These are phyloP conservation scores for Carex parvula DNA, from an alignment of 176 grass and related monocot species.

Conservation along the genomic window DNA sequence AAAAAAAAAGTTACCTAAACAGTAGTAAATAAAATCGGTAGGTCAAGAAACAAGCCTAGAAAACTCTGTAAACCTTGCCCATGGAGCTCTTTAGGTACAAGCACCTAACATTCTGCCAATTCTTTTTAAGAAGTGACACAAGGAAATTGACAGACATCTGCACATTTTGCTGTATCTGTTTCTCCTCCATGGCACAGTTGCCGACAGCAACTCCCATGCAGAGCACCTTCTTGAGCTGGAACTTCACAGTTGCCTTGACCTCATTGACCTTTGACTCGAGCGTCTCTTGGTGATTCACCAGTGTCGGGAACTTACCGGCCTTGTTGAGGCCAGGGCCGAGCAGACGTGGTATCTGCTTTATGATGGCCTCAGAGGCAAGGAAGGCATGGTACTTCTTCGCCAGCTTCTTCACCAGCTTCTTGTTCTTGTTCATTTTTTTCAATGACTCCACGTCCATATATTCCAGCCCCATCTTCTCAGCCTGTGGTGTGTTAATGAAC, in stretches of 20 bases:
- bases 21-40: background rate
- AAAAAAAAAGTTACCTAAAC: background rate
- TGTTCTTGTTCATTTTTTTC: constrained; percentile 96
- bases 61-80: constrained; percentile 54
- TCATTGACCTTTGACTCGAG: constrained; percentile 83
- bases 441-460: constrained; percentile 80
- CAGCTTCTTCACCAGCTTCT: constrained; percentile 84
- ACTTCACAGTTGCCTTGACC: constrained; percentile 76
- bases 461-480: constrained; percentile 58
- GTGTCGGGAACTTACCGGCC: constrained; percentile 73
- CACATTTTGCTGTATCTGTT: constrained; percentile 79
- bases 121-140: constrained; percentile 78
- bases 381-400: constrained; percentile 89
- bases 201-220: constrained; percentile 95
- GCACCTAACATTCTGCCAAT: constrained; percentile 88
- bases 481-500: constrained; percentile 19
- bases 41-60: constrained; percentile 28
- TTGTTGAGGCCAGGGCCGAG: constrained; percentile 97
- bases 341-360: constrained; percentile 90
- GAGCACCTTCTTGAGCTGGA: constrained; percentile 85
- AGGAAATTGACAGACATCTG: constrained; percentile 87
- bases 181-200: constrained; percentile 78
- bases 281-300: constrained; percentile 68
- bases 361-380: constrained; percentile 84
- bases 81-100: constrained; percentile 88